These are phyloP conservation scores for Xylona heveae DNA, from an alignment of 495 filamentous ascomycete species.

Conservation along the genomic window DNA sequence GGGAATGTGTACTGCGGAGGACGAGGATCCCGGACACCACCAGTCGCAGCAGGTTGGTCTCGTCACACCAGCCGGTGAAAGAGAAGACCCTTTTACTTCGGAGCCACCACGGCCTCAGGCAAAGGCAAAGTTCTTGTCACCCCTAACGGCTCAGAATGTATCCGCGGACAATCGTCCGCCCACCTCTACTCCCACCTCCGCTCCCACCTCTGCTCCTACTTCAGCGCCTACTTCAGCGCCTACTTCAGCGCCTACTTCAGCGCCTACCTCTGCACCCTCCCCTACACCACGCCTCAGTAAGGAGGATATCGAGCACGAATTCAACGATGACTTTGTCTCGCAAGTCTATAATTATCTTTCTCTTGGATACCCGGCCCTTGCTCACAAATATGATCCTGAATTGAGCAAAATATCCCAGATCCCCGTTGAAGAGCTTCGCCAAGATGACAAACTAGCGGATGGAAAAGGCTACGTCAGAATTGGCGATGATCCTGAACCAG, in stretches of 20 bases:
- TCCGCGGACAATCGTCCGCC: too few species aligned
- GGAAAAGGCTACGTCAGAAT: conserved; percentile 39
- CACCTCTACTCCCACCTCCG: not conserved
- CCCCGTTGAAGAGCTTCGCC: conserved; percentile 37
- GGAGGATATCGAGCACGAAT: conserved; percentile 41
- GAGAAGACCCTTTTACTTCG: conserved; percentile 7
- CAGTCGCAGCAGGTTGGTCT: conserved; percentile 9
- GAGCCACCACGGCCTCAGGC: too few species aligned
- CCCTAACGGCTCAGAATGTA: too few species aligned
- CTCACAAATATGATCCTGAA: conserved; percentile 63
- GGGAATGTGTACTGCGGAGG: conserved; percentile 31
- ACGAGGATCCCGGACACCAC: conserved; percentile 12
- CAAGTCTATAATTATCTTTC: conserved; percentile 95
- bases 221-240: too few species aligned
- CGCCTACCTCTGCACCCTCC: too few species aligned
- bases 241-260: too few species aligned
- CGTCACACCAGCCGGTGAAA: conserved; percentile 9
- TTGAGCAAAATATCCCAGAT: conserved; percentile 57
- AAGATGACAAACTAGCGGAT: conserved; percentile 43
- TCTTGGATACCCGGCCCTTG: conserved; percentile 69
- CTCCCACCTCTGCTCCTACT: too few species aligned
- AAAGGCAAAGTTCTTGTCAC: too few species aligned
- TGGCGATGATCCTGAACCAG: conserved; percentile 9
- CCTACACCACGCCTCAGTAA: conserved; percentile 3
- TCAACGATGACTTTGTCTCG: conserved; percentile 66